phyloP scores from a whole-genome alignment of 495 filamentous ascomycete genomes.

The Daldinia grandis region DNA sequence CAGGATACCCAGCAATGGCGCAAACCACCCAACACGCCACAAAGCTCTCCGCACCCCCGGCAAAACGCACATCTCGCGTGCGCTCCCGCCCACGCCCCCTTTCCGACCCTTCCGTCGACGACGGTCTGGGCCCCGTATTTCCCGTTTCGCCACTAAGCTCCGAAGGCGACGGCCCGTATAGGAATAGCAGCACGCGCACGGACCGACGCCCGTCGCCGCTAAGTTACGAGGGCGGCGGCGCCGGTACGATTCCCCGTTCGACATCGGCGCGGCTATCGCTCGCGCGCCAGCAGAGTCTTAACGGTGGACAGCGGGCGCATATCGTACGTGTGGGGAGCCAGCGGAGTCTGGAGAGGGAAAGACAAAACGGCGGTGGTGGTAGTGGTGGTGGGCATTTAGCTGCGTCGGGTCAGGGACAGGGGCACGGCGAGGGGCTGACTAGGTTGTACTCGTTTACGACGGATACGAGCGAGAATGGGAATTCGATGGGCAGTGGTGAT shows the following conservation, averaged over 20 bases:
- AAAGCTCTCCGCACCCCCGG: neutral
- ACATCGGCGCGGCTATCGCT: slow-evolving; percentile 1
- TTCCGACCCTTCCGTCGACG: slow-evolving; percentile 13
- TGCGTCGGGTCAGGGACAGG: neutral
- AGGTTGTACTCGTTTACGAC: slow-evolving; percentile 1
- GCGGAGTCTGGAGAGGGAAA: neutral
- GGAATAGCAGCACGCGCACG: neutral
- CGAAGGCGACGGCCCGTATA: neutral
- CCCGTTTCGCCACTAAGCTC: slow-evolving; percentile 27
- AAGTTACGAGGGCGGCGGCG: neutral
- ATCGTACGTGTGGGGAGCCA: slow-evolving; percentile 24
- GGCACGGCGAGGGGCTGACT: neutral
- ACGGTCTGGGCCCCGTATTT: slow-evolving; percentile 15
- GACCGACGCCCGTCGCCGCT: neutral
- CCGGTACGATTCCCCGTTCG: neutral
- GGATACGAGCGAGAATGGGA: neutral
- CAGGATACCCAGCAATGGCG: neutral
- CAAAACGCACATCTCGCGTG: slow-evolving; percentile 3
- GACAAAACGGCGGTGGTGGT: neutral
- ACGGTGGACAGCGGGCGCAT: slow-evolving; percentile 17
- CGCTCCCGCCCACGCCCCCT: slow-evolving; percentile 20
- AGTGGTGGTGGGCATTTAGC: neutral
- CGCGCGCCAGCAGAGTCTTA: slow-evolving; percentile 25
- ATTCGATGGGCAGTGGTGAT: neutral
- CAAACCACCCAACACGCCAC: slow-evolving; percentile 1